Conservation (phyloP, 495 filamentous ascomycete species). For the Lasiosphaeria miniovina region DNA sequence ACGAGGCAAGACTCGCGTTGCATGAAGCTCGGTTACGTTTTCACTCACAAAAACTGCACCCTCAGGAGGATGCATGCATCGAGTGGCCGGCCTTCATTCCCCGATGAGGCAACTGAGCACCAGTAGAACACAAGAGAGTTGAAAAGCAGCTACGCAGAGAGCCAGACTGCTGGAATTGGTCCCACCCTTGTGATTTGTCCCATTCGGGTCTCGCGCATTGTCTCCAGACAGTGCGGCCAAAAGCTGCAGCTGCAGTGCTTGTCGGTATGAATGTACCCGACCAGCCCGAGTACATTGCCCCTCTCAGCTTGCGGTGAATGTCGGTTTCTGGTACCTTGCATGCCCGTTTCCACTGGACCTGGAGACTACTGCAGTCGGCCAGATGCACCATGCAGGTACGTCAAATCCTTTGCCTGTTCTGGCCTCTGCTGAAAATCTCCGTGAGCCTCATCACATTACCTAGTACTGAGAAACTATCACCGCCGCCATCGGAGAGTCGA, state of each 20-base stretch:
- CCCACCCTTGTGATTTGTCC: background rate
- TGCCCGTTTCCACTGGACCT: background rate
- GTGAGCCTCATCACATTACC: slow-evolving; percentile 12
- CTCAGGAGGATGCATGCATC: background rate
- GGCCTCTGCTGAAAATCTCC: slow-evolving; percentile 6
- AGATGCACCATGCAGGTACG: slow-evolving; percentile 30
- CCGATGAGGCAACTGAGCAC: slow-evolving; percentile 18
- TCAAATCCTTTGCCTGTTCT: slow-evolving; percentile 11
- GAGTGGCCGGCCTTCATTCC: slow-evolving; percentile 13
- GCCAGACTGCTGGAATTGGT: slow-evolving; percentile 17
- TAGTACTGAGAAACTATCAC: background rate
- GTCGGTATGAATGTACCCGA: slow-evolving; percentile 1
- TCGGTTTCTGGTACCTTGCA: slow-evolving; percentile 19
- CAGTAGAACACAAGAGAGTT: too few relatives aligned
- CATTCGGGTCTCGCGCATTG: background rate
- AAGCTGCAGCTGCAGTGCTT: background rate
- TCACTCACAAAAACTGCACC: background rate
- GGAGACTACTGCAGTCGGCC: slow-evolving; percentile 11
- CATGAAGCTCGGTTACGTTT: background rate
- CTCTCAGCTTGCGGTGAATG: slow-evolving; percentile 2
- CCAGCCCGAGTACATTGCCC: slow-evolving; percentile 9
- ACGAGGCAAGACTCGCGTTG: background rate
- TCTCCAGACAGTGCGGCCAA: background rate
- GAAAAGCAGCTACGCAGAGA: background rate
- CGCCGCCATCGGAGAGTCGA: too few relatives aligned